These are phyloP conservation scores for Xylariaceae sp. DNA, from an alignment of 2,329 filamentous ascomycete genomes.

Conservation along the genomic window DNA sequence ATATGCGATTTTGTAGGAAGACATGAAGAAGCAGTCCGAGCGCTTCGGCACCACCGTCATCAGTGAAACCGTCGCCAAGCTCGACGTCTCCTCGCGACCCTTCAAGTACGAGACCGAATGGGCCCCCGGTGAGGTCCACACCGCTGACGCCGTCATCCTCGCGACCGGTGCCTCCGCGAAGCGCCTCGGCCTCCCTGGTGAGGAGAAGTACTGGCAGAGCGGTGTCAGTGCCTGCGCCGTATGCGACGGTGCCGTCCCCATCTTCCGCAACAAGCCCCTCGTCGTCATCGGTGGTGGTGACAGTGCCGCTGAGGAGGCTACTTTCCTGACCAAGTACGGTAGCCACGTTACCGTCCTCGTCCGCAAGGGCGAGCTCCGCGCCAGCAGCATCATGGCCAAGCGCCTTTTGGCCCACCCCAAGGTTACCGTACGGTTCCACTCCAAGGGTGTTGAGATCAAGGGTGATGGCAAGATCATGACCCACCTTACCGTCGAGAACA, in stretches of 20 bases:
- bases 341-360: constrained; percentile 93
- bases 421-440: constrained; percentile 84
- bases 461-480: constrained; percentile 88
- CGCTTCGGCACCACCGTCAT: constrained; percentile 91
- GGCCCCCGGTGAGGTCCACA: constrained; percentile 74
- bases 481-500: constrained; percentile 77
- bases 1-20: constrained; percentile 48
- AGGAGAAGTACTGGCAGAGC: constrained; percentile 96
- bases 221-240: constrained; percentile 95
- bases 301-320: constrained; percentile 92
- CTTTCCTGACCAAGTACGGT: constrained; percentile 97
- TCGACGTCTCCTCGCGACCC: constrained; percentile 77
- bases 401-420: constrained; percentile 79
- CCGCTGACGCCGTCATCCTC: constrained; percentile 87
- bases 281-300: constrained; percentile 96
- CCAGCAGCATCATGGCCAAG: constrained; percentile 87
- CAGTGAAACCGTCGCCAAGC: constrained; percentile 82
- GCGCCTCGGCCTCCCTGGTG: constrained; percentile 74
- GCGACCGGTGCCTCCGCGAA: constrained; percentile 92
- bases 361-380: constrained; percentile 77
- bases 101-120: constrained; percentile 96
- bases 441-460: constrained; percentile 73
- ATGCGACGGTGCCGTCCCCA: constrained; percentile 93
- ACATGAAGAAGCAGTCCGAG: constrained; percentile 87
- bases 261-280: constrained; percentile 93